Conservation (phyloP, 495 filamentous ascomycete species). For the Trichoderma erinaceum region DNA sequence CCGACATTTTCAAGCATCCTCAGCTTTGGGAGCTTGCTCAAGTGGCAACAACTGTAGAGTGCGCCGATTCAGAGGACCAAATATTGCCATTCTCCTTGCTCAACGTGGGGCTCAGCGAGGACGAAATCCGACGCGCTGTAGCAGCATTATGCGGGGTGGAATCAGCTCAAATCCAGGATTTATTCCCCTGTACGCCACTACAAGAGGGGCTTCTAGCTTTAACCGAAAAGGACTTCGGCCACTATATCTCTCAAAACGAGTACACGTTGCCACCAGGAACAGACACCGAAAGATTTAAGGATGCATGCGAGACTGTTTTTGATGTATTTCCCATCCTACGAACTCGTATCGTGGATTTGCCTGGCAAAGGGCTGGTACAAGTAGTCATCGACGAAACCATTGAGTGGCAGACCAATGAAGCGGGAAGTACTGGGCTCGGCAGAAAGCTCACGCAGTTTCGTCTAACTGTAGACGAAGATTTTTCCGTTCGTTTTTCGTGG, state of each 20-base stretch:
- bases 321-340: neutral
- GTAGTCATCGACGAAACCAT: neutral
- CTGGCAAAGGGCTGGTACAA: neutral
- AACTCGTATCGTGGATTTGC: neutral
- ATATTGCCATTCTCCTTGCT: neutral
- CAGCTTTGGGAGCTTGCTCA: neutral
- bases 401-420: neutral
- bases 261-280: neutral
- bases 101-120: neutral
- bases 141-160: neutral
- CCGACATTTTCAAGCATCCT: conserved; percentile 2
- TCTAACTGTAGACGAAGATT: neutral
- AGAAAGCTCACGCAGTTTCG: neutral
- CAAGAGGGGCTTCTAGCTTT: neutral
- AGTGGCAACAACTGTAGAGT: neutral
- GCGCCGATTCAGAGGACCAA: neutral
- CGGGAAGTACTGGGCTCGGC: neutral
- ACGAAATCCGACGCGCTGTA: neutral
- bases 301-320: neutral
- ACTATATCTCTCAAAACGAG: neutral
- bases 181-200: neutral
- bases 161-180: neutral
- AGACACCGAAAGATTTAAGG: neutral
- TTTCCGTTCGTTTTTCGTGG: conserved; percentile 9
- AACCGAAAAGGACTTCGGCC: neutral